Evolutionary conservation across 352 stramenopile species (phyloP), one percentile per base, ranked within the genome.

Genomic region (Pseudoperonospora humuli): DNA sequence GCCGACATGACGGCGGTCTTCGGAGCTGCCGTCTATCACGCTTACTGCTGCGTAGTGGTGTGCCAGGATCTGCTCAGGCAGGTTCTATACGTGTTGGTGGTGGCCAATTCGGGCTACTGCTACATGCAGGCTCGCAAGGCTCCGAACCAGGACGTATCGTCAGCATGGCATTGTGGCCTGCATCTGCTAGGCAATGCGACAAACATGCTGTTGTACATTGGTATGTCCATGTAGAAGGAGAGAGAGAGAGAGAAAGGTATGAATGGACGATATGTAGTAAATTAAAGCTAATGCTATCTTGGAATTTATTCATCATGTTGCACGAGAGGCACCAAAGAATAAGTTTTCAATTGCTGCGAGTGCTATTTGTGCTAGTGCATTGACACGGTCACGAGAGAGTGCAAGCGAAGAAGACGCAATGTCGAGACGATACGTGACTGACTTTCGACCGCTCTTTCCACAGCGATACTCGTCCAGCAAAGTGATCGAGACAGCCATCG

Each of bases 131-230:
- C 78, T 17, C 73, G 78, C 26, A 61, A 73, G 32, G 54, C 75
- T 5, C 27, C 50, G 3, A 75, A 78, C 56, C 72, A 86, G 53
- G 56, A 91, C 64, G 44, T 69, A 10, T 86, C 75, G 4, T 88
- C 78, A 13, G 70, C 67, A 5, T 91, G 78, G 78, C 78, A 91
- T 62, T 86, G 77, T 50, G 73, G 64, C 20, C 61, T 91, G 42
- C 78, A 91, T 50, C 28, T 91, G 32, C 55, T 86, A 33, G 75
- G 78, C 49, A 91, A 91, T 46, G 28, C 80, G 13, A 75, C 62
- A 54, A 91, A 91, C 40, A 57, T 87, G 61, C 18, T 91, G 48
- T 57, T 91, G 33, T 91, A 91, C 52, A 67, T 57, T 9, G 75
- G 75, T 7, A 67, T 88, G 34, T 67, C 68, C 2, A 56, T 67